These are phyloP conservation scores for Fraxinus sp. DNA, from an alignment of 305 asterid species.

Conservation along the genomic window DNA sequence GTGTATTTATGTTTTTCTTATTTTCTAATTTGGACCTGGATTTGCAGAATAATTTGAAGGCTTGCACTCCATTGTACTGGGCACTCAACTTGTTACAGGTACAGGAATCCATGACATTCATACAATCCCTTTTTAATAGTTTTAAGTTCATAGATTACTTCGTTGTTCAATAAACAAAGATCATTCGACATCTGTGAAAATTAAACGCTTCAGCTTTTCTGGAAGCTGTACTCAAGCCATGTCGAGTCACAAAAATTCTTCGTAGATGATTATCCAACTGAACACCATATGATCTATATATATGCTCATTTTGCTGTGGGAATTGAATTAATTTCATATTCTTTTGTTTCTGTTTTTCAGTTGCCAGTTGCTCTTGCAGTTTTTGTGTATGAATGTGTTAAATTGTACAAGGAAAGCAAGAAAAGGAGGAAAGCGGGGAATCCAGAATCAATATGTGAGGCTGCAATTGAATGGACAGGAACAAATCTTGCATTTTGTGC, in stretches of 20 bases:
- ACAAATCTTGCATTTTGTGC: slow-evolving; percentile 73
- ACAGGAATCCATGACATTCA: not conserved
- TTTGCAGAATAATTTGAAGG: slow-evolving; percentile 54
- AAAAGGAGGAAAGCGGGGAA: slow-evolving; percentile 67
- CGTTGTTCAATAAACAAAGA: not conserved
- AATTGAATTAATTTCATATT: not conserved
- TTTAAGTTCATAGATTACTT: not conserved
- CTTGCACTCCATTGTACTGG: slow-evolving; percentile 74
- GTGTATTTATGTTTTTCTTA: not conserved
- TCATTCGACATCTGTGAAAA: not conserved
- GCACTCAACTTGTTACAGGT: slow-evolving; percentile 78
- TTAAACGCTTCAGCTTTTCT: not conserved
- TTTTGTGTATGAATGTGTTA: slow-evolving; percentile 64
- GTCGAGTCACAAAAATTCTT: not conserved
- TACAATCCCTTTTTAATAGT: not conserved
- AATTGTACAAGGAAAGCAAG: slow-evolving; percentile 79
- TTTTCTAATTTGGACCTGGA: not conserved
- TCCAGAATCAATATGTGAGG: slow-evolving; percentile 63
- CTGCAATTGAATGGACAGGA: slow-evolving; percentile 73
- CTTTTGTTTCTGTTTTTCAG: slow-evolving; percentile 28
- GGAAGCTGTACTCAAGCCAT: not conserved
- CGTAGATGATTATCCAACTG: not conserved
- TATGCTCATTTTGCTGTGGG: not conserved
- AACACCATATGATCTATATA: not conserved
- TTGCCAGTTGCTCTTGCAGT: slow-evolving; percentile 64